These are phyloP conservation scores for Suillus paluster DNA, from an alignment of 768 basidiomycete species.

Conservation along the genomic window DNA sequence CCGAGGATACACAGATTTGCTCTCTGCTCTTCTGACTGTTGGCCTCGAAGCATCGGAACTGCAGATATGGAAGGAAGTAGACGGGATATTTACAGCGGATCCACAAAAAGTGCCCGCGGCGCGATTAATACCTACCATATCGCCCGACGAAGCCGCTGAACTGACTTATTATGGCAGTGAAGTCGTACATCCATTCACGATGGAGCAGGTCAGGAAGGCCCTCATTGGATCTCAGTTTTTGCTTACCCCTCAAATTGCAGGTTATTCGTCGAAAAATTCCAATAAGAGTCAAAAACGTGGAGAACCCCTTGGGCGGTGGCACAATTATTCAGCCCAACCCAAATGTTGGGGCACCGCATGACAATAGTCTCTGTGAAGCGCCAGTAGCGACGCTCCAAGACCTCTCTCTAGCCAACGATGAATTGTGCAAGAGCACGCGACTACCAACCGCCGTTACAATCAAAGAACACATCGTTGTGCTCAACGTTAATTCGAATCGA, in stretches of 20 bases:
- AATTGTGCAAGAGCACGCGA: conserved; percentile 44
- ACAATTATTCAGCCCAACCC: conserved; percentile 87
- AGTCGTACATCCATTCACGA: conserved; percentile 97
- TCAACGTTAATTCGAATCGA: conserved; percentile 94
- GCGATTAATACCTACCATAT: conserved; percentile 88
- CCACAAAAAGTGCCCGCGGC: conserved; percentile 96
- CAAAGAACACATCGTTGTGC: conserved; percentile 90
- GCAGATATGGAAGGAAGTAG: conserved; percentile 99
- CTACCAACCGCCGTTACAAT: conserved; percentile 96
- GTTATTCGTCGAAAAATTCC: conserved; percentile 90
- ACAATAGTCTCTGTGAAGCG: conserved; percentile 12
- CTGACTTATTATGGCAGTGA: conserved; percentile 99
- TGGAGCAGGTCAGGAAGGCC: conserved; percentile 74
- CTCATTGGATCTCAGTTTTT: neutral
- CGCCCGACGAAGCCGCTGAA: conserved; percentile 97
- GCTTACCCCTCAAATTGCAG: conserved; percentile 38
- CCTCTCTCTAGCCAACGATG: conserved; percentile 39
- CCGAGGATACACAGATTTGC: conserved; percentile 96
- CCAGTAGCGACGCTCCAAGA: conserved; percentile 36
- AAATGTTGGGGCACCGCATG: conserved; percentile 45
- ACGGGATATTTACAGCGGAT: conserved; percentile 98
- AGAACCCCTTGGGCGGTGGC: conserved; percentile 86
- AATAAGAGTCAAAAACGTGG: conserved; percentile 97
- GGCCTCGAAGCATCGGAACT: conserved; percentile 89
- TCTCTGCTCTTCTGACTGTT: conserved; percentile 90